These are phyloP conservation scores for Nemania serpens DNA, from an alignment of 2,329 filamentous ascomycete species.

Conservation along the genomic window DNA sequence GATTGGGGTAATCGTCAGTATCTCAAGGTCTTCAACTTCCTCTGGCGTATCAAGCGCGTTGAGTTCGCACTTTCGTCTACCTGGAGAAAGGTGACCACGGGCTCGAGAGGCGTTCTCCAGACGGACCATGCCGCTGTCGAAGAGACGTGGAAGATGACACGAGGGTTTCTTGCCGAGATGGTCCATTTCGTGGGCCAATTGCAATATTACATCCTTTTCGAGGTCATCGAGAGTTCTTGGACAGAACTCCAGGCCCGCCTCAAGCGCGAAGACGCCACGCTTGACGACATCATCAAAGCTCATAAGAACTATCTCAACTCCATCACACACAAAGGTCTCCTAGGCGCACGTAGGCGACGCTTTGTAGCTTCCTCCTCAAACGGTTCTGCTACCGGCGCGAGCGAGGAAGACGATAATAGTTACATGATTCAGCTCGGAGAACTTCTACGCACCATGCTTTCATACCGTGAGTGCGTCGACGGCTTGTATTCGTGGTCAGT, in stretches of 20 bases:
- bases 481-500: slow-evolving; percentile 94
- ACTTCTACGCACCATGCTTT: slow-evolving; percentile 89
- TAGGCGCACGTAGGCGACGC: slow-evolving; percentile 69
- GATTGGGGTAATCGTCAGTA: slow-evolving; percentile 96
- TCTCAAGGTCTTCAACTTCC: slow-evolving; percentile 97
- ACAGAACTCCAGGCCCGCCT: slow-evolving; percentile 84
- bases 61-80: slow-evolving; percentile 90
- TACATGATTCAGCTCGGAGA: slow-evolving; percentile 93
- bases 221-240: slow-evolving; percentile 97
- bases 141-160: slow-evolving; percentile 85
- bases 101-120: slow-evolving; percentile 85
- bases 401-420: slow-evolving; percentile 70
- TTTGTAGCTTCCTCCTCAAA: slow-evolving; percentile 50
- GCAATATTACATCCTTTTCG: slow-evolving; percentile 98
- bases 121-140: slow-evolving; percentile 70
- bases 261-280: slow-evolving; percentile 81
- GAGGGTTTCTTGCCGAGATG: slow-evolving; percentile 94
- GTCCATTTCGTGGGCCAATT: slow-evolving; percentile 96
- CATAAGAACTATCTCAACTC: slow-evolving; percentile 89
- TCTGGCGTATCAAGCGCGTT: slow-evolving; percentile 97
- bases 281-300: slow-evolving; percentile 92
- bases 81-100: slow-evolving; percentile 96
- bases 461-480: slow-evolving; percentile 91
- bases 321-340: slow-evolving; percentile 93
- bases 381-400: slow-evolving; percentile 42